Conservation (phyloP, 202 grass and related monocot genomes). For the Digitaria exilis region DNA sequence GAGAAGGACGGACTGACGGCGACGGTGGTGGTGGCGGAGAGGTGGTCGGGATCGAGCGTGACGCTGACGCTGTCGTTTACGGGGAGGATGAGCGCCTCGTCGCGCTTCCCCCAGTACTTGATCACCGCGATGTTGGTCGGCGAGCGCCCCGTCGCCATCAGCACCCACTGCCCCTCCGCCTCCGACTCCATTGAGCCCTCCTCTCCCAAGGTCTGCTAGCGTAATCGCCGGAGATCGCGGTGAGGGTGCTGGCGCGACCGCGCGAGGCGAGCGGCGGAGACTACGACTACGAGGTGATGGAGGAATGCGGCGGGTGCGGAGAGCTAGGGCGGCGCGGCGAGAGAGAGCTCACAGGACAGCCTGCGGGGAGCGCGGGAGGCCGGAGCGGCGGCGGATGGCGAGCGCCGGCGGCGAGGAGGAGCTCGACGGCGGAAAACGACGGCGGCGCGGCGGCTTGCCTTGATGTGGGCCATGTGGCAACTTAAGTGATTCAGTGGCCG, state of each 20-base stretch:
- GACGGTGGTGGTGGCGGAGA: slow-evolving; percentile 91
- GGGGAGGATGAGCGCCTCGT: slow-evolving; percentile 86
- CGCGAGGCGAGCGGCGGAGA: slow-evolving; percentile 8
- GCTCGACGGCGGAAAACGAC: neutral
- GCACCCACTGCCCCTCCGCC: slow-evolving; percentile 56
- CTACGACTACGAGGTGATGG: neutral
- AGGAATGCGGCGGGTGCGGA: neutral
- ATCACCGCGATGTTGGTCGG: slow-evolving; percentile 97
- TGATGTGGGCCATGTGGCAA: neutral
- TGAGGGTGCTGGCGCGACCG: neutral
- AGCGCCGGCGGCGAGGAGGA: neutral
- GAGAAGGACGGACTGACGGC: slow-evolving; percentile 76
- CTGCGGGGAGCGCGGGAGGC: neutral
- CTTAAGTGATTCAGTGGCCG: neutral
- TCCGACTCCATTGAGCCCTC: neutral
- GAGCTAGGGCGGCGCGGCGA: neutral
- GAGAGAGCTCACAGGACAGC: neutral
- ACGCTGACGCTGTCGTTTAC: slow-evolving; percentile 93
- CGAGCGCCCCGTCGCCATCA: slow-evolving; percentile 81
- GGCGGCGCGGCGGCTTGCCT: neutral
- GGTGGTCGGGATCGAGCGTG: slow-evolving; percentile 88
- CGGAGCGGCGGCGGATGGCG: neutral
- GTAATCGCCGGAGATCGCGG: no score
- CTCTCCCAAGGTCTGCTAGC: neutral
- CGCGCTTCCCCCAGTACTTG: slow-evolving; percentile 98